Evolutionary conservation across 495 filamentous ascomycete genomes (phyloP).

Genomic region (Neohortaea acidophila): DNA sequence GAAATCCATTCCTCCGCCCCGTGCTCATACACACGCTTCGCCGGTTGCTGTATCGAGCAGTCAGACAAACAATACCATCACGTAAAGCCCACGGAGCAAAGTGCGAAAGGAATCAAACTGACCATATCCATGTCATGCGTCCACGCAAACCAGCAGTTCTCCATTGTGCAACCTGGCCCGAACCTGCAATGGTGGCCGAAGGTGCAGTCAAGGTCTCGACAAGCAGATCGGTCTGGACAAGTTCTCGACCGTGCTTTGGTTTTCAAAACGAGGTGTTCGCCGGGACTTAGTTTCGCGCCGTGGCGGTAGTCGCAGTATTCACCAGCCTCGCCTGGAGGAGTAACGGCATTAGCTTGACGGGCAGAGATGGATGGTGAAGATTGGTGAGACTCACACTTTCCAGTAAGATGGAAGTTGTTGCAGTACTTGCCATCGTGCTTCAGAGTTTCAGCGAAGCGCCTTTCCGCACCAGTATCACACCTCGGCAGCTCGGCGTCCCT

Average conservation of each 20-base stretch:
- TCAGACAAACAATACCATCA: too few relatives aligned
- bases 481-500: constrained; percentile 21
- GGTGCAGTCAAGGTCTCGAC: constrained; percentile 22
- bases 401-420: constrained; percentile 27
- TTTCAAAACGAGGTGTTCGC: constrained; percentile 22
- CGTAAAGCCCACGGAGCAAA: too few relatives aligned
- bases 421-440: constrained; percentile 20
- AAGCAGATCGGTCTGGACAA: constrained; percentile 15
- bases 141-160: constrained; percentile 10
- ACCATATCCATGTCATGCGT: constrained; percentile 15
- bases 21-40: constrained; percentile 11
- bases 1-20: constrained; percentile 10
- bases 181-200: constrained; percentile 18
- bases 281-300: constrained; percentile 17
- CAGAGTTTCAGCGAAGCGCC: constrained; percentile 18
- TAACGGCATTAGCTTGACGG: too few relatives aligned
- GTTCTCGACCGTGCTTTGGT: constrained; percentile 19
- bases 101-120: background rate
- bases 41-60: constrained; percentile 2
- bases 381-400: constrained; percentile 19
- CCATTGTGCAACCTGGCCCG: background rate
- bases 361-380: too few relatives aligned
- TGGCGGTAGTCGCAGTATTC: constrained; percentile 24
- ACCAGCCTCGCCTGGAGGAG: constrained; percentile 4
- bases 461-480: constrained; percentile 12